Evolutionary conservation across 1,139 yeast species (phyloP), one percentile per base, ranked within the genome.

Genomic region (Suhomyces bokatorum): DNA sequence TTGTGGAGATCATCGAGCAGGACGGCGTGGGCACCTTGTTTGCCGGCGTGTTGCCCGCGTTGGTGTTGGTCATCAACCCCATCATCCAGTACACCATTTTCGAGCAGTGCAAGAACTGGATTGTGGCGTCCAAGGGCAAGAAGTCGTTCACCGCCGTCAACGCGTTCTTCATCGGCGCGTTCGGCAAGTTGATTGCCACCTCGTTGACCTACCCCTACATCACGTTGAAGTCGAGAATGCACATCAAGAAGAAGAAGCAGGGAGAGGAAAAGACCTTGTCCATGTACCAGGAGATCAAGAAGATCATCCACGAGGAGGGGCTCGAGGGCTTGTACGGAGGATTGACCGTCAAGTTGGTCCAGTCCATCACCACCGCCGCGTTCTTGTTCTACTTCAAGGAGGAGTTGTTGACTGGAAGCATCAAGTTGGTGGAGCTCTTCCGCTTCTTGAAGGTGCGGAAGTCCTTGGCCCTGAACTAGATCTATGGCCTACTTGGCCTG

Each of bases 361-460:
- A 91, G 67, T 83, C 93, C 45, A 89, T 91, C 43, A 63, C 85
- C 47, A 88, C 96, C 35, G 95, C 97, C 6, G 97, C 97, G 1
- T 87, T 91, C 59, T 75, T 91, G 57, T 91, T 91, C 63, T 87
- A 85, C 64, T 90, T 91, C 68, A 91, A 91, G 69, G 97, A 91
- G 63, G 93, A 87, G 64, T 77, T 90, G 52, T 77, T 83, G 47
- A 57, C 65, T 4, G 70, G 81, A n/a, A 73, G 80, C 45, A 74
- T 77, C 40, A 62, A 60, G 50, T 60, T 80, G 49, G 72, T 80
- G 40, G 70, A 66, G 48, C 55, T 74, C 27, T 58, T 72, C 35
- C 67, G 60, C 43, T 55, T 68, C 44, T 56, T 65, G 49, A 63
- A 57, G 35, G 44, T 64, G 40, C 66, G 57, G 48, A 35, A 27